These are phyloP conservation scores for Lobosporangium transversale DNA, from an alignment of 192 early-diverging fungal genomes.

Conservation along the genomic window DNA sequence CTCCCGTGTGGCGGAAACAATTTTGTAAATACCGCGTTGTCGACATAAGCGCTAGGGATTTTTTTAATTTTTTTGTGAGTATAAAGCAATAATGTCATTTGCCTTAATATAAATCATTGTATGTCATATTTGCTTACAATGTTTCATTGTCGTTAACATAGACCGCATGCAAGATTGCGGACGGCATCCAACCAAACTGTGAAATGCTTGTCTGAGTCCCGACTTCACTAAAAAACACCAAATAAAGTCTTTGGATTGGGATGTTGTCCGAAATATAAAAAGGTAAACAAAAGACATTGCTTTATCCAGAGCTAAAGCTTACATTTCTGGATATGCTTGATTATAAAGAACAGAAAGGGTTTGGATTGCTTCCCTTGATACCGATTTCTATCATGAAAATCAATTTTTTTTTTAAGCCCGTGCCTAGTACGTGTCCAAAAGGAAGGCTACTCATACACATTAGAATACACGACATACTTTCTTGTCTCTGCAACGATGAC, in stretches of 20 bases:
- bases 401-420: too few species aligned
- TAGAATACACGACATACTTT: slow-evolving; percentile 64
- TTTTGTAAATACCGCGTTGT: slow-evolving; percentile 67
- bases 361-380: slow-evolving; percentile 75
- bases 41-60: slow-evolving; percentile 60
- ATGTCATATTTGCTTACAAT: slow-evolving; percentile 58
- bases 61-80: too few species aligned
- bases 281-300: neutral
- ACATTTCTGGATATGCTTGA: slow-evolving; percentile 77
- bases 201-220: slow-evolving; percentile 60
- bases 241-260: neutral
- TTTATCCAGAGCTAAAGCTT: slow-evolving; percentile 21
- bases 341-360: slow-evolving; percentile 79
- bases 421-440: too few species aligned
- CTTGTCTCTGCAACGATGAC: slow-evolving; percentile 89
- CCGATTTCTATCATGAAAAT: slow-evolving; percentile 26
- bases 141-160: slow-evolving; percentile 88
- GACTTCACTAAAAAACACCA: slow-evolving; percentile 40
- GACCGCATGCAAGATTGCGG: slow-evolving; percentile 79
- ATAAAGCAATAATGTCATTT: too few species aligned
- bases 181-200: slow-evolving; percentile 88
- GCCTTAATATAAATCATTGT: too few species aligned
- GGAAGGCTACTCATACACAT: too few species aligned
- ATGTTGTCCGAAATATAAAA: neutral
- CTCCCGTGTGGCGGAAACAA: slow-evolving; percentile 71